Evolutionary conservation across 495 filamentous ascomycete species (phyloP), one percentile per base, ranked within the genome.

Genomic region (Eremomyces bilateralis): DNA sequence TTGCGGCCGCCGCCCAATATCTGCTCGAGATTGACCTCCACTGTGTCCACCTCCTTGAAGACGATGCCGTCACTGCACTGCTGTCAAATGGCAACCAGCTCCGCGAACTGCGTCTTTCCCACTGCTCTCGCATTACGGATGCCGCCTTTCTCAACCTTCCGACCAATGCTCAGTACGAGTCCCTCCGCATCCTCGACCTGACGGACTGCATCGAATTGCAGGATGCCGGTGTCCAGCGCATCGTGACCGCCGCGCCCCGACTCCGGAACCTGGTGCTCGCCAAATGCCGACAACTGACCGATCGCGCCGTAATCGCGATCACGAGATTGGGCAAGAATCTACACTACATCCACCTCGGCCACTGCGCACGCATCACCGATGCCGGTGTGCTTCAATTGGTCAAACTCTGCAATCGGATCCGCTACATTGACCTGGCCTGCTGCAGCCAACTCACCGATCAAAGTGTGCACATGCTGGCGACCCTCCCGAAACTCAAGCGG

Each of bases 401-500:
- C 24, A 73, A 74, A 39, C 56, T 56, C 27, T 99, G 90, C 61
- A 94, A 84, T 54, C 69, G 90, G 21, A 94, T 99, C 42, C 65
- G 90, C 33, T 99, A 99, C 47, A 95, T 99, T 36, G 90, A 99
- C 48, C 56, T 99, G 32, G 90, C 90, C 8, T 95, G 90, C 59
- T 99, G 90, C 53, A 64, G 63, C n/a, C 71, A 74, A 40, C 62
- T 99, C 33, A 94, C 90, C 0, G 88, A 99, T 45, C 54, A 56
- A 1, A 92, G 81, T 31, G 75, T 99, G n/a, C 71, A 65, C 35
- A 73, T 77, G 41, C 62, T 99, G 17, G 84, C 90, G 1, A 69
- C 62, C 6, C 62, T 99, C 18, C 90, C 90, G 6, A 99, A 95
- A 53, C 58, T 99, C 17, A 76, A 88, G 51, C 64, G 90, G 20